Conservation (phyloP, 2,329 filamentous ascomycete species). For the Cladosporium sp. region DNA sequence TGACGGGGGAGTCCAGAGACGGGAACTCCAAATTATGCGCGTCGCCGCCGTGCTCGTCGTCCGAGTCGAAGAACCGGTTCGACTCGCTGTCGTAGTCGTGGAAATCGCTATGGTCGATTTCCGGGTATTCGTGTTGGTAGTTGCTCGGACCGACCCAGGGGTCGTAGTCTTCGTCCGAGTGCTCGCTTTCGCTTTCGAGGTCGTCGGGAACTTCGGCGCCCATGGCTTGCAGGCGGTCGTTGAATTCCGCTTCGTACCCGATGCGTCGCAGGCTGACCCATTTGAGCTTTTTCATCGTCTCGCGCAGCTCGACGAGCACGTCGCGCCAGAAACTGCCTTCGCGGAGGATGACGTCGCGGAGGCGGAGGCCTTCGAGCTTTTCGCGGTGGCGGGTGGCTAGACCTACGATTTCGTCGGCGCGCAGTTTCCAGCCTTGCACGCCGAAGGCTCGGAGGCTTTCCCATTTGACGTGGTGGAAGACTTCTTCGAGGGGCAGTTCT, state of each 20-base stretch:
- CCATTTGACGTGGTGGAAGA: constrained; percentile 62
- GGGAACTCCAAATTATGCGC: constrained; percentile 44
- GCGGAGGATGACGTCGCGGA: constrained; percentile 59
- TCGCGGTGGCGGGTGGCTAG: constrained; percentile 54
- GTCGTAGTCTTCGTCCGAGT: constrained; percentile 32
- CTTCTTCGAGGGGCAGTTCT: constrained; percentile 53
- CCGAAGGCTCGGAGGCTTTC: constrained; percentile 59
- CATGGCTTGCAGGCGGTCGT: constrained; percentile 33
- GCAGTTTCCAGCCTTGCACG: constrained; percentile 60
- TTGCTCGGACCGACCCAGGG: constrained; percentile 11
- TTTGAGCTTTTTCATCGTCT: constrained; percentile 54
- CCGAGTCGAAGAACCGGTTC: constrained; percentile 25
- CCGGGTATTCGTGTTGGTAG: neutral
- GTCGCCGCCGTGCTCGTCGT: constrained; percentile 36
- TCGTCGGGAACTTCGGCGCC: constrained; percentile 49
- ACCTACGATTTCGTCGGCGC: constrained; percentile 56
- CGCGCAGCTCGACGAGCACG: constrained; percentile 53
- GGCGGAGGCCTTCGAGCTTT: constrained; percentile 54
- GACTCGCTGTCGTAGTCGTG: constrained; percentile 2
- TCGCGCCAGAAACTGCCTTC: constrained; percentile 59
- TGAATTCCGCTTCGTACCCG: constrained; percentile 54
- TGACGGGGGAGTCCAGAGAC: constrained; percentile 38
- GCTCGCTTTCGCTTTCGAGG: constrained; percentile 41
- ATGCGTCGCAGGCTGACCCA: constrained; percentile 61
- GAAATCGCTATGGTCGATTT: constrained; percentile 17